phyloP scores from a whole-genome alignment of 805 yeast species.

The Saccharomycopsis sp. region DNA sequence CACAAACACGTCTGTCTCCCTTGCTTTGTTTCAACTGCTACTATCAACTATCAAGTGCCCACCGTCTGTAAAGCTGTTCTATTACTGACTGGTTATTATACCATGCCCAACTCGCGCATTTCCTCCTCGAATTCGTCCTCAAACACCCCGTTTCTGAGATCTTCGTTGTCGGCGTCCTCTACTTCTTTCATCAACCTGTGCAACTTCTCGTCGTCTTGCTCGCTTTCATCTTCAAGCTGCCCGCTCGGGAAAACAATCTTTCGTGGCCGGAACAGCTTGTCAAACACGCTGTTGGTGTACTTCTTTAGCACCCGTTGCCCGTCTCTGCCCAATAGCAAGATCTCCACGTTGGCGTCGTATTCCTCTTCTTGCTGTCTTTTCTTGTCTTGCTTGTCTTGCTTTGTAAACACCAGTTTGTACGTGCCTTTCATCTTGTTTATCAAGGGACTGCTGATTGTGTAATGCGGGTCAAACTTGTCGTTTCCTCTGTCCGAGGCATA shows the following conservation, averaged over 20 bases:
- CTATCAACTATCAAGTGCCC: no score
- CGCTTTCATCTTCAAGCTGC: no score
- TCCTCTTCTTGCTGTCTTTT: neutral
- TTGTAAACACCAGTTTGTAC: neutral
- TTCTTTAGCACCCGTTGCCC: conserved; percentile 14
- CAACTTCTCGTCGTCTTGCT: neutral
- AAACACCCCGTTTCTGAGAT: no score
- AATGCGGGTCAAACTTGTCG: conserved; percentile 10
- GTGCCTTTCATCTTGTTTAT: conserved; percentile 3
- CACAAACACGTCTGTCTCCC: no score
- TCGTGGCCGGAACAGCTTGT: conserved; percentile 12
- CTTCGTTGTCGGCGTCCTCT: no score
- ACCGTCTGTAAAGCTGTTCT: no score
- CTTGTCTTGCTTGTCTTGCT: neutral
- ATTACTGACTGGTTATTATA: no score
- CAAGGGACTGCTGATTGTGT: conserved; percentile 15
- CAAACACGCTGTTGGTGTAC: conserved; percentile 6
- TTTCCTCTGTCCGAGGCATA: neutral
- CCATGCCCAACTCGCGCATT: no score
- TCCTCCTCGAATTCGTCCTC: no score
- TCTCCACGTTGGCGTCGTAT: conserved; percentile 12
- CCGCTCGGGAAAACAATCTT: no score
- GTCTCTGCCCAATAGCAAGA: conserved; percentile 11
- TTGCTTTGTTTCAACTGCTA: no score
- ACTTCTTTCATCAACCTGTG: neutral